These are phyloP conservation scores for Backusella australiensis DNA, from an alignment of 192 early-diverging fungal species.

Conservation along the genomic window DNA sequence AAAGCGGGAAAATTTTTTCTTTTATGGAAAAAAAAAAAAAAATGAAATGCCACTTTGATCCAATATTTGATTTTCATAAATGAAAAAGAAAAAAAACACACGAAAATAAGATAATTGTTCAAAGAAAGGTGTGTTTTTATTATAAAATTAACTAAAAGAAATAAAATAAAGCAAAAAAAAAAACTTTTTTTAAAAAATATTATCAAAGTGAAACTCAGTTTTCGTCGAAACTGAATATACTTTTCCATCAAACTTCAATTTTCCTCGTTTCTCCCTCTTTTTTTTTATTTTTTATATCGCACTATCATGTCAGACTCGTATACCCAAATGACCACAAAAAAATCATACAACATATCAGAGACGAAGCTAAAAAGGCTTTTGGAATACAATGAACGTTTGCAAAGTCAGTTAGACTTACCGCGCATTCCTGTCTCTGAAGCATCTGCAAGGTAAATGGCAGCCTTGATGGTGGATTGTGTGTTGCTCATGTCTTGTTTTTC, in stretches of 20 bases:
- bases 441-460: slow-evolving; percentile 6
- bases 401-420: slow-evolving; percentile 63
- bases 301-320: background rate
- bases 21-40: too few species aligned
- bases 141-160: background rate
- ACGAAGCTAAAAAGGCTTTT: slow-evolving; percentile 58
- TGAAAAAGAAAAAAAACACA: too few species aligned
- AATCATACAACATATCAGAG: slow-evolving; percentile 41
- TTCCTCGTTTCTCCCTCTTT: background rate
- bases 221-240: background rate
- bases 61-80: too few species aligned
- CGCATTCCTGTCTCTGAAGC: slow-evolving; percentile 69
- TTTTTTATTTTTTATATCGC: background rate
- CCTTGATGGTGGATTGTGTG: background rate
- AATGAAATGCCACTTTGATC: too few species aligned
- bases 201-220: background rate
- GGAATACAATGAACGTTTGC: slow-evolving; percentile 63
- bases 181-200: background rate
- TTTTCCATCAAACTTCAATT: background rate
- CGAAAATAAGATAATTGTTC: too few species aligned
- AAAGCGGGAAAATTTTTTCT: too few species aligned
- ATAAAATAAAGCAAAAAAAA: background rate
- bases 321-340: slow-evolving; percentile 14
- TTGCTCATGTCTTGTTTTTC: background rate
- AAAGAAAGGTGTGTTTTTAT: background rate